Conservation (phyloP, 1,284 basidiomycete genomes). For the Ustilago bromivora region DNA sequence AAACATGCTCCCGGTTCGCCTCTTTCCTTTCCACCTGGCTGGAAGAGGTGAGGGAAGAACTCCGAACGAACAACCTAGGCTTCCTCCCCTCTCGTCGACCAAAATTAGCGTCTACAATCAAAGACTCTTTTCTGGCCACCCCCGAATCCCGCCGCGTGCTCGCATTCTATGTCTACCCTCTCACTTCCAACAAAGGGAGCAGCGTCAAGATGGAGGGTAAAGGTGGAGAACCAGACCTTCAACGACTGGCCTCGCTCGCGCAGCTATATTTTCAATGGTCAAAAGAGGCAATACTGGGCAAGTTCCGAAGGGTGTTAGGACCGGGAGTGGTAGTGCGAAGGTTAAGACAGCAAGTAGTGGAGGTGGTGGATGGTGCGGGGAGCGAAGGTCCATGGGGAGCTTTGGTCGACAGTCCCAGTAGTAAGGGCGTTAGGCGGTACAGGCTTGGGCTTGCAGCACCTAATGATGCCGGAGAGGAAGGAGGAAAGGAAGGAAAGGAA, state of each 20-base stretch:
- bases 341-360: constrained; percentile 34
- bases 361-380: constrained; percentile 13
- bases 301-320: constrained; percentile 33
- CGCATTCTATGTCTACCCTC: constrained; percentile 45
- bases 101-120: constrained; percentile 41
- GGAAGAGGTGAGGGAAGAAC: constrained; percentile 43
- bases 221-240: constrained; percentile 18
- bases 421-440: constrained; percentile 25
- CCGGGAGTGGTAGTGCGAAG: constrained; percentile 27
- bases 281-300: constrained; percentile 23
- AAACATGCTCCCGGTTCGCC: constrained; percentile 15
- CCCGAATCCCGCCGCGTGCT: constrained; percentile 33
- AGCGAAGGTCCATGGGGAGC: constrained; percentile 32
- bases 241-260: constrained; percentile 11
- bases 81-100: constrained; percentile 32
- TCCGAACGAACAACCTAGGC: constrained; percentile 48
- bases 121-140: constrained; percentile 29
- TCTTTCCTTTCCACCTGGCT: constrained; percentile 47
- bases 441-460: constrained; percentile 1
- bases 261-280: constrained; percentile 42
- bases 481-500: constrained; percentile 16
- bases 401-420: constrained; percentile 39
- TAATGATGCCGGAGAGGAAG: too few relatives aligned
- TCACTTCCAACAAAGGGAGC: constrained; percentile 21
- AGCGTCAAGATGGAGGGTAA: background rate